phyloP scores from a whole-genome alignment of 257 asterid species.

The Nemophila menziesii region DNA sequence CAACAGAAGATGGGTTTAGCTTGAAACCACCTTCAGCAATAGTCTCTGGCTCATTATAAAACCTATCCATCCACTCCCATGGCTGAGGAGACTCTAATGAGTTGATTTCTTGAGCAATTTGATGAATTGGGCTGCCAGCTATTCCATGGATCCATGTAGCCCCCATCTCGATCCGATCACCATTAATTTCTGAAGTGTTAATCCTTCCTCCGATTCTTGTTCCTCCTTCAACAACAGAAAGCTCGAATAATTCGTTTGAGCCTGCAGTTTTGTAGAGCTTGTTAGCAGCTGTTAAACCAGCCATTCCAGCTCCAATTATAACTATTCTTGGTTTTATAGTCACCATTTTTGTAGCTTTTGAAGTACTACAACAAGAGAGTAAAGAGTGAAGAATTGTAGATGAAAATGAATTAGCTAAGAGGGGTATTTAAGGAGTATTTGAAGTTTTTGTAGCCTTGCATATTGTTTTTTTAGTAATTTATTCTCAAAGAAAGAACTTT shows the following conservation, averaged over 20 bases:
- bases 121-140: slow-evolving; percentile 59
- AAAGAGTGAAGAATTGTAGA: slow-evolving; percentile 10
- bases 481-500: slow-evolving; percentile 18
- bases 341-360: slow-evolving; percentile 29
- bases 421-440: slow-evolving; percentile 17
- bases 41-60: slow-evolving; percentile 35
- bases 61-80: slow-evolving; percentile 76
- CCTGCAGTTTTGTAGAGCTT: slow-evolving; percentile 37
- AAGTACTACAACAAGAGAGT: background rate
- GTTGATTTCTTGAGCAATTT: slow-evolving; percentile 39
- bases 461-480: slow-evolving; percentile 10
- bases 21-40: slow-evolving; percentile 57
- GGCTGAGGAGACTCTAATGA: slow-evolving; percentile 45
- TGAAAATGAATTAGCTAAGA: slow-evolving; percentile 15
- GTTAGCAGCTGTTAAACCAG: slow-evolving; percentile 80
- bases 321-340: slow-evolving; percentile 50
- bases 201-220: slow-evolving; percentile 72
- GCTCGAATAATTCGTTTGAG: slow-evolving; percentile 34
- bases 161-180: slow-evolving; percentile 77
- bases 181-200: slow-evolving; percentile 51
- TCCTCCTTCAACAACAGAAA: slow-evolving; percentile 65
- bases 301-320: slow-evolving; percentile 89
- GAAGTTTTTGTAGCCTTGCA: slow-evolving; percentile 1
- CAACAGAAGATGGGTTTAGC: slow-evolving; percentile 35
- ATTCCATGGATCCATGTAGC: slow-evolving; percentile 98